Percentiles rank a stretch among this genome's conserved stretches.
phyloP scores from a whole-genome alignment of 148 eudicot species.

The Rhododendron vialii region DNA sequence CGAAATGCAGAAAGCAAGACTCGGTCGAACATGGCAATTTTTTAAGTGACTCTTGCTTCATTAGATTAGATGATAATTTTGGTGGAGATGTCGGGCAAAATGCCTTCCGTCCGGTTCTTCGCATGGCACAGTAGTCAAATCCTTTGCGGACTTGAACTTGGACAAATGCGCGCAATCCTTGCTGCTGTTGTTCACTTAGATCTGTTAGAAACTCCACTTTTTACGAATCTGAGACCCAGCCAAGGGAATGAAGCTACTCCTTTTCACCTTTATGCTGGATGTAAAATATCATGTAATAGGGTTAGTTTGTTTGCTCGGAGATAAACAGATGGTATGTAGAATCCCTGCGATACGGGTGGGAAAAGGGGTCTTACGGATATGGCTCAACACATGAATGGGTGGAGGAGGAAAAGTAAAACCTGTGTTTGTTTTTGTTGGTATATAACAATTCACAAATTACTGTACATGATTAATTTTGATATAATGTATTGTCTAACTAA shows the following conservation, averaged over 20 bases:
- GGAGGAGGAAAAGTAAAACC: too few relatives aligned
- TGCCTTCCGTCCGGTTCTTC: neutral
- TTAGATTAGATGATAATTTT: neutral
- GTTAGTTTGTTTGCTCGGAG: too few relatives aligned
- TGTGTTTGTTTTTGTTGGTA: too few relatives aligned
- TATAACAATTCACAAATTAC: too few relatives aligned
- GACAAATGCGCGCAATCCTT: neutral
- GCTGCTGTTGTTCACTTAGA: neutral
- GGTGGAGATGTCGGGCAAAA: neutral
- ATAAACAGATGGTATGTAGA: too few relatives aligned
- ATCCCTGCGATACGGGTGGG: too few relatives aligned
- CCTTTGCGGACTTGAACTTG: neutral
- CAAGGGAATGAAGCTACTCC: neutral
- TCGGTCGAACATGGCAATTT: neutral
- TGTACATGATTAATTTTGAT: too few relatives aligned
- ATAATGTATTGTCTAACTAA: neutral
- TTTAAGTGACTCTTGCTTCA: neutral
- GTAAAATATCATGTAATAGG: neutral
- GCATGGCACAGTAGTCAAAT: neutral
- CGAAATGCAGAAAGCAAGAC: neutral
- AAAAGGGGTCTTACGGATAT: too few relatives aligned
- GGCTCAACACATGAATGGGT: too few relatives aligned
- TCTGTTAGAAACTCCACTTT: neutral
- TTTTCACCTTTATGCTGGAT: neutral
- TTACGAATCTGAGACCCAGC: neutral